Percentiles rank a stretch among this genome's conserved stretches.
Conservation (phyloP, 768 basidiomycete species). For the Pleurotus djamor region DNA sequence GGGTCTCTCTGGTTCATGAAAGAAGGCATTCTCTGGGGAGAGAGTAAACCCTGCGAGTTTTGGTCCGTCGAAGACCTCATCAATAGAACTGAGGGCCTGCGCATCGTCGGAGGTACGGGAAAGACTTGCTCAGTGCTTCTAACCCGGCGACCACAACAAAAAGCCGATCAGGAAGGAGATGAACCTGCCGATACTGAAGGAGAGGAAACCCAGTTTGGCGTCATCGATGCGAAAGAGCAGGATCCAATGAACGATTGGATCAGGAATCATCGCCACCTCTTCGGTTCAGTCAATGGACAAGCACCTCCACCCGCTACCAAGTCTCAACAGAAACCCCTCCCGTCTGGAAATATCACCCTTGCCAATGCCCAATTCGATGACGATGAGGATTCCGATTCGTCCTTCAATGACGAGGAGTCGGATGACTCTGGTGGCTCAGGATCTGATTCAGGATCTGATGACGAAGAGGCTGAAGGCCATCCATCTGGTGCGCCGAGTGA, state of each 20-base stretch:
- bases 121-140: slow-evolving; percentile 65
- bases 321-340: slow-evolving; percentile 6
- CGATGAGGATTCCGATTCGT: slow-evolving; percentile 45
- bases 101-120: slow-evolving; percentile 62
- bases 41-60: slow-evolving; percentile 76
- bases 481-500: slow-evolving; percentile 28
- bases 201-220: slow-evolving; percentile 64
- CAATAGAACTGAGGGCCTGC: slow-evolving; percentile 43
- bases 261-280: slow-evolving; percentile 49
- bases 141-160: slow-evolving; percentile 29
- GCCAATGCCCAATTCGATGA: slow-evolving; percentile 23
- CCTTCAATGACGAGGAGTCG: slow-evolving; percentile 30
- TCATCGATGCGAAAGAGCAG: slow-evolving; percentile 71
- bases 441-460: slow-evolving; percentile 20
- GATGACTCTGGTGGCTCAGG: slow-evolving; percentile 34
- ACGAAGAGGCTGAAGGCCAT: slow-evolving; percentile 21
- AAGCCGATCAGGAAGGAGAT: slow-evolving; percentile 29
- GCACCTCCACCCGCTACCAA: neutral
- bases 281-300: slow-evolving; percentile 37
- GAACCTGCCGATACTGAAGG: slow-evolving; percentile 41
- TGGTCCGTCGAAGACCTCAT: slow-evolving; percentile 65
- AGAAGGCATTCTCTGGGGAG: slow-evolving; percentile 70
- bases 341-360: slow-evolving; percentile 26
- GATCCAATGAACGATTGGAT: slow-evolving; percentile 68
- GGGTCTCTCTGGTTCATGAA: slow-evolving; percentile 74